A percentile compares a stretch with the other conserved stretches of the same genome.
Conservation (phyloP, 1,284 basidiomycete species). For the Puccinia hordei region DNA sequence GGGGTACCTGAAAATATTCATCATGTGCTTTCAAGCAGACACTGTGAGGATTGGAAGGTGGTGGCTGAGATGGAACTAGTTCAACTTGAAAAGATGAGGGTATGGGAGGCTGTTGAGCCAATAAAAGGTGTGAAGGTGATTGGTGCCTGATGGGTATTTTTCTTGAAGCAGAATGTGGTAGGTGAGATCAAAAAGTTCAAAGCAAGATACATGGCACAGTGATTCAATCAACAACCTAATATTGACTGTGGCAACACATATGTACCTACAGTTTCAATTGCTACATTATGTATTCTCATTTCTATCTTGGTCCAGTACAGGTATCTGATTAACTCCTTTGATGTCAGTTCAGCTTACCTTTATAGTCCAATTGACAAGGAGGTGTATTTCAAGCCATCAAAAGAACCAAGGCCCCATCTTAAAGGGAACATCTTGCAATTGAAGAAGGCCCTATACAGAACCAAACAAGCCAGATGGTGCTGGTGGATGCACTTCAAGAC, state of each 20-base stretch:
- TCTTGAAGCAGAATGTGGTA: not conserved
- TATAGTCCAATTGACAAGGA: not conserved
- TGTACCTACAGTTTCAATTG: constrained; percentile 1
- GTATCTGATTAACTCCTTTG: no score
- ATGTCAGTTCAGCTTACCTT: no score
- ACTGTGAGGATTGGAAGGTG: not conserved
- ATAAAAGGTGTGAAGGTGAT: not conserved
- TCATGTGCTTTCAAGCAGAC: no score
- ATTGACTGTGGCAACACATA: not conserved
- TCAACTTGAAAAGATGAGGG: not conserved
- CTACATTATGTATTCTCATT: not conserved
- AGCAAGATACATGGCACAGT: not conserved
- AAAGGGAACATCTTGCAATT: no score
- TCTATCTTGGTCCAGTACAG: no score
- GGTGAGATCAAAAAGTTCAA: constrained; percentile 11
- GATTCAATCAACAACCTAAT: no score
- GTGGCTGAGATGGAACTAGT: not conserved
- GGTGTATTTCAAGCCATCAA: not conserved
- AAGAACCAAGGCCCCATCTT: no score
- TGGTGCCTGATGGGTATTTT: constrained; percentile 28
- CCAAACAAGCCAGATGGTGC: no score
- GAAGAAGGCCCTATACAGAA: no score
- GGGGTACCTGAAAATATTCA: no score
- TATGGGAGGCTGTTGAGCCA: constrained; percentile 1
- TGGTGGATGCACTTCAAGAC: no score